Base-by-base conservation (phyloP, 495 filamentous ascomycete species). In the Penicillium silybi region DNA sequence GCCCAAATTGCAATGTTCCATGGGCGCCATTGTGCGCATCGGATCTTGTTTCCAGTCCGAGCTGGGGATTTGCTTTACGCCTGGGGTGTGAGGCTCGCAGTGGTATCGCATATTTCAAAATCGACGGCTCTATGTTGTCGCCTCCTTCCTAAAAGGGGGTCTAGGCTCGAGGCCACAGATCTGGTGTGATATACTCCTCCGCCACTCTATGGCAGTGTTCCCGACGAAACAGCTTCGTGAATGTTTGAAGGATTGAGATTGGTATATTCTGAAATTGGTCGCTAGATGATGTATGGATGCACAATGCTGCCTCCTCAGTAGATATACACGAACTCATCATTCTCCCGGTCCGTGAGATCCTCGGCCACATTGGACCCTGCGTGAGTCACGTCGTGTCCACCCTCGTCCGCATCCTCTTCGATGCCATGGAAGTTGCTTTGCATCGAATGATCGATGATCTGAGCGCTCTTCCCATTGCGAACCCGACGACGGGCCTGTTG, bases 261-360 rank as follows among this genome's bases (percentile, higher is more conserved):
- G 5, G 7, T 17, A 16, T 2, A 15, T 18, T 44, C n/a, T n/a
- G n/a, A n/a, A n/a, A 17, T 16, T 17, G 23, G 22, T 29, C 3
- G 16, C 17, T 9, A 26, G 13, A 7, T 27, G 11, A 44, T 2
- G 27, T 32, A 10, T 22, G 4, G 3, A 22, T 0, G 8, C 13
- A 29, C 15, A 15, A 9, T 1, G 13, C 19, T 10, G 9, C 8
- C 13, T 11, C 8, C 16, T 49, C 26, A 51, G 18, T 84, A 82
- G 48, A 85, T 78, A 72, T 84, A 85, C 6, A 85, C 75, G 70
- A 85, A 85, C 66, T 86, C 82, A 55, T 85, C 81, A 58, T 87
- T 85, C 68, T 83, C 65, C 26, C 79, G 61, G 58, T 85, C 83
- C 22, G 82, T 86, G 61, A 84, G 48, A 66, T 85, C 84, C 44